Percentiles rank a stretch among this genome's conserved stretches.
Evolutionary conservation across 768 basidiomycete species (phyloP).

Genomic region (Crucibulum laeve): DNA sequence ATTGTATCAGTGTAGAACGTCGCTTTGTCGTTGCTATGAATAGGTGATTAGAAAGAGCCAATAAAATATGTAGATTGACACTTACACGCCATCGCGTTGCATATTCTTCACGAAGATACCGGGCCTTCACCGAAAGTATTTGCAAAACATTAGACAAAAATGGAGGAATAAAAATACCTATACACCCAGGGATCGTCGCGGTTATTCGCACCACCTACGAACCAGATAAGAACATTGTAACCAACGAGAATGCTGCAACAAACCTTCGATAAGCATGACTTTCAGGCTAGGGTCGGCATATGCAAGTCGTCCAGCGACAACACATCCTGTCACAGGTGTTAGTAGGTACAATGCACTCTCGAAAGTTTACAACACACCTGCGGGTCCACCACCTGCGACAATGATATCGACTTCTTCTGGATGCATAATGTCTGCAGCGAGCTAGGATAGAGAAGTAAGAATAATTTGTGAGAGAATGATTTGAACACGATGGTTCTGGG

Average conservation of each 20-base stretch:
- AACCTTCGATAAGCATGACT: constrained; percentile 74
- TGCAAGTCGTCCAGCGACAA: constrained; percentile 64
- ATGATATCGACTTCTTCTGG: constrained; percentile 73
- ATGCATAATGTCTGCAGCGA: constrained; percentile 32
- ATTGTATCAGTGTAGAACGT: constrained; percentile 66
- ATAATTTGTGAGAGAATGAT: background rate
- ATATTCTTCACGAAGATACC: constrained; percentile 71
- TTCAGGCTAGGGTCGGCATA: constrained; percentile 70
- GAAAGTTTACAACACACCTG: constrained; percentile 28
- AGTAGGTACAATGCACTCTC: background rate
- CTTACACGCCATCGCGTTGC: constrained; percentile 65
- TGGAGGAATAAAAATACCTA: constrained; percentile 34
- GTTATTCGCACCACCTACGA: constrained; percentile 61
- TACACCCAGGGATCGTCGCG: constrained; percentile 75
- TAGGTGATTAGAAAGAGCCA: background rate
- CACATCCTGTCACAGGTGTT: constrained; percentile 39
- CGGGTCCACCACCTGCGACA: constrained; percentile 65
- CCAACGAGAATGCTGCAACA: background rate
- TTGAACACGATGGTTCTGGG: background rate
- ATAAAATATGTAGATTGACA: background rate
- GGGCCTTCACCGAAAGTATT: constrained; percentile 29
- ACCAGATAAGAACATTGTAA: background rate
- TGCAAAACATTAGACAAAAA: background rate
- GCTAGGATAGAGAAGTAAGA: background rate
- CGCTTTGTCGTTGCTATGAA: constrained; percentile 61